A percentile compares a stretch with the other conserved stretches of the same genome.
Evolutionary conservation across 2,329 filamentous ascomycete species (phyloP).

Genomic region (Claviceps fusiformis): DNA sequence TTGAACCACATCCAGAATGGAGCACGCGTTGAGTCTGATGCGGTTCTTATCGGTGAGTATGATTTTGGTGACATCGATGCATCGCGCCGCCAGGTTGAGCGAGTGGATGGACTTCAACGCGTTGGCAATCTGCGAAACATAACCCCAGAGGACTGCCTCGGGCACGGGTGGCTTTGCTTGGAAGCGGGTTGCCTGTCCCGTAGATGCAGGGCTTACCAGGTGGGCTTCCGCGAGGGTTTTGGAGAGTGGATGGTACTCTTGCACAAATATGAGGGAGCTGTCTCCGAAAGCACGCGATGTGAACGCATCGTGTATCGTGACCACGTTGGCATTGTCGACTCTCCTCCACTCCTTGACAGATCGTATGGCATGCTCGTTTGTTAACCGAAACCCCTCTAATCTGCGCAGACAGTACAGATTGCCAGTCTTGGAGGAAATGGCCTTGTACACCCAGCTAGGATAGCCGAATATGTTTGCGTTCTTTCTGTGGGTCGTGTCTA

Average conservation of each 20-base stretch:
- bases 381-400: conserved; percentile 78
- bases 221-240: conserved; percentile 83
- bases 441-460: conserved; percentile 91
- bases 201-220: conserved; percentile 28
- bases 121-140: conserved; percentile 81
- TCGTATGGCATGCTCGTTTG: conserved; percentile 77
- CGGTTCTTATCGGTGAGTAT: conserved; percentile 83
- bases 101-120: conserved; percentile 78
- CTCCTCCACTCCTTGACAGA: conserved; percentile 82
- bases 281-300: conserved; percentile 88
- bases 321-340: conserved; percentile 67
- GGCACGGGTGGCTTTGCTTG: conserved; percentile 36
- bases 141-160: conserved; percentile 77
- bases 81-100: conserved; percentile 67
- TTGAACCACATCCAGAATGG: conserved; percentile 78
- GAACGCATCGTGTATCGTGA: conserved; percentile 82
- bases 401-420: conserved; percentile 77
- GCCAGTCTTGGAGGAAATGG: conserved; percentile 75
- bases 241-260: conserved; percentile 81
- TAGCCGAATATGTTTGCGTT: conserved; percentile 72
- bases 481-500: conserved; percentile 72
- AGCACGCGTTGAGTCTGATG: conserved; percentile 76
- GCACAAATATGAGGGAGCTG: conserved; percentile 86
- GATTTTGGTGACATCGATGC: conserved; percentile 79
- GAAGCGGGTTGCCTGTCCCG: conserved; percentile 30